phyloP scores from a whole-genome alignment of 108 stramenopile species.

The Skeletonema grethae region DNA sequence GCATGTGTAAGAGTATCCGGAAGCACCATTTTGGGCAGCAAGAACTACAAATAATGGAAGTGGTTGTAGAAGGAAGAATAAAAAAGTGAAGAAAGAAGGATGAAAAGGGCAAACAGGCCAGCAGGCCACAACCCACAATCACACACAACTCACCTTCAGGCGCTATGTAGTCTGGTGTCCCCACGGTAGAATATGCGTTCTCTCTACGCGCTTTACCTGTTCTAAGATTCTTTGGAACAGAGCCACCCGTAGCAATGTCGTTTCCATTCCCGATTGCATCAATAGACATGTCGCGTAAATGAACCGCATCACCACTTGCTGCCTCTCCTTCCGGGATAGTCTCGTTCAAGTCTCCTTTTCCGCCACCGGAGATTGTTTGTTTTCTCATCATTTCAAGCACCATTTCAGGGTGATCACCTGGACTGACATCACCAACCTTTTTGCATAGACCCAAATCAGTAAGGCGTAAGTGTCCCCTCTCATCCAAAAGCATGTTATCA shows the following conservation, averaged over 20 bases:
- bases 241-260: constrained; percentile 36
- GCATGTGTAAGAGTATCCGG: constrained; percentile 94
- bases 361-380: constrained; percentile 33
- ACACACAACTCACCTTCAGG: too few species aligned
- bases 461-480: constrained; percentile 97
- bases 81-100: too few species aligned
- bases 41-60: too few species aligned
- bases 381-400: constrained; percentile 76
- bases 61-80: too few species aligned
- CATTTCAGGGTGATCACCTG: constrained; percentile 83
- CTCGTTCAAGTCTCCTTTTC: constrained; percentile 22
- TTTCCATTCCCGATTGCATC: constrained; percentile 52
- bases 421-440: constrained; percentile 92
- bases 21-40: constrained; percentile 90
- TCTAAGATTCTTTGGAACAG: constrained; percentile 43
- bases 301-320: constrained; percentile 44
- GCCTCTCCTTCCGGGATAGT: constrained; percentile 44
- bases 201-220: constrained; percentile 84
- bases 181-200: constrained; percentile 98
- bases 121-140: too few species aligned
- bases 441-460: constrained; percentile 99
- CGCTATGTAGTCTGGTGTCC: constrained; percentile 99
- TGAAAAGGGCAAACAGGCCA: too few species aligned
- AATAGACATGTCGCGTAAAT: constrained; percentile 84
- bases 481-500: constrained; percentile 99